These are phyloP conservation scores for Colletotrichum zoysiae DNA, from an alignment of 2,329 filamentous ascomycete species.

Conservation along the genomic window DNA sequence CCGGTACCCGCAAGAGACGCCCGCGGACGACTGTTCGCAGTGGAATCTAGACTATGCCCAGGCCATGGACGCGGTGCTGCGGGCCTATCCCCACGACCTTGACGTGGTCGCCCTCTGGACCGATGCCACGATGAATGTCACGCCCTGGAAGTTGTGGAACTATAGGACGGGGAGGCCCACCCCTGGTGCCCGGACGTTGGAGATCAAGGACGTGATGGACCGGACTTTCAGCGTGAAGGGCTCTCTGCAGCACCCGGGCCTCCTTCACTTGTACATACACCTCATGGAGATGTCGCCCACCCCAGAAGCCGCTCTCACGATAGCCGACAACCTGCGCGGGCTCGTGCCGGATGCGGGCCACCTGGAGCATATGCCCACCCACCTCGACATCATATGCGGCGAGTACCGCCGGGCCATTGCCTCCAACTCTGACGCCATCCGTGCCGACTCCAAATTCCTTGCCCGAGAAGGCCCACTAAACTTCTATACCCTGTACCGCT, in stretches of 20 bases:
- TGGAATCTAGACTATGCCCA: conserved; percentile 70
- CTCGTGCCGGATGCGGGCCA: conserved; percentile 79
- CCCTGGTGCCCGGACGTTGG: conserved; percentile 42
- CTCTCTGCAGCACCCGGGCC: conserved; percentile 71
- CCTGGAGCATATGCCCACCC: conserved; percentile 81
- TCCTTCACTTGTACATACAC: conserved; percentile 82
- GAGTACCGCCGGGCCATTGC: conserved; percentile 76
- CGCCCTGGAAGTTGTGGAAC: conserved; percentile 61
- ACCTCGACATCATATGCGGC: conserved; percentile 80
- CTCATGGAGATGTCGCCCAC: conserved; percentile 81
- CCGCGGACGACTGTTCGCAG: conserved; percentile 61
- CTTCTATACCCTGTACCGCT: conserved; percentile 83
- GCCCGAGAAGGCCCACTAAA: conserved; percentile 69
- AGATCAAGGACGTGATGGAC: conserved; percentile 52
- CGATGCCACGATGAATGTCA: conserved; percentile 62
- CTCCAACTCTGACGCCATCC: conserved; percentile 75
- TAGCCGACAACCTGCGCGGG: conserved; percentile 72
- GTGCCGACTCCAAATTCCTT: conserved; percentile 76
- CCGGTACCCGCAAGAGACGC: conserved; percentile 69
- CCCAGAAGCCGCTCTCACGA: conserved; percentile 72
- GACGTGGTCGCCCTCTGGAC: conserved; percentile 54
- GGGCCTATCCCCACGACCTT: conserved; percentile 54
- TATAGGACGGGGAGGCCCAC: conserved; percentile 48
- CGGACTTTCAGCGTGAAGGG: conserved; percentile 63
- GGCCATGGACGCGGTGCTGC: conserved; percentile 55